phyloP scores from a whole-genome alignment of 2,329 filamentous ascomycete species.

The Clonostachys rosea region DNA sequence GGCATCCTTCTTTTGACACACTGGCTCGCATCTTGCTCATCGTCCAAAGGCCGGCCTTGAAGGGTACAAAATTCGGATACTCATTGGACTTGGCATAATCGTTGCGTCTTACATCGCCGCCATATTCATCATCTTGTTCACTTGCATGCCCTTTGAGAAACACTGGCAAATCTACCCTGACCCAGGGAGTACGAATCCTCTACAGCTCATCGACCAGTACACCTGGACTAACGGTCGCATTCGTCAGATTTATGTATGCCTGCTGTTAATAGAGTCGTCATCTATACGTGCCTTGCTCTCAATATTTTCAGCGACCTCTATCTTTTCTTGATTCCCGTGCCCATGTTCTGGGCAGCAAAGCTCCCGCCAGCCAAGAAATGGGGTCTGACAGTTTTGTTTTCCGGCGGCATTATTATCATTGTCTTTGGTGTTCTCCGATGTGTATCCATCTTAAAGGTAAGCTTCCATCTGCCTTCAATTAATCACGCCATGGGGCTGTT shows the following conservation, averaged over 20 bases:
- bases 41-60: too few species aligned
- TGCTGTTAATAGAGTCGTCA: conserved; percentile 21
- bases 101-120: conserved; percentile 17
- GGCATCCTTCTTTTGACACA: neutral
- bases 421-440: conserved; percentile 48
- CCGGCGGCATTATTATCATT: conserved; percentile 49
- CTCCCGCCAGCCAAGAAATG: conserved; percentile 41
- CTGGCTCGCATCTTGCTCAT: too few species aligned
- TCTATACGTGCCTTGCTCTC: conserved; percentile 20
- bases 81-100: conserved; percentile 18
- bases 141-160: conserved; percentile 18
- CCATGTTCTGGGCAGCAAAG: conserved; percentile 45
- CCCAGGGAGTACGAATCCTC: conserved; percentile 18
- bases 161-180: conserved; percentile 29
- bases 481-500: too few species aligned
- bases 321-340: conserved; percentile 24
- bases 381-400: conserved; percentile 44
- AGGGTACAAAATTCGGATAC: conserved; percentile 4
- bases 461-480: neutral
- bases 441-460: conserved; percentile 33
- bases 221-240: neutral
- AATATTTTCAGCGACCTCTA: conserved; percentile 27
- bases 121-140: conserved; percentile 17
- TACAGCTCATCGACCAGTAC: neutral
- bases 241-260: conserved; percentile 21